Base-by-base conservation (phyloP, 2,329 filamentous ascomycete genomes). In the Davidsoniella virescens region DNA sequence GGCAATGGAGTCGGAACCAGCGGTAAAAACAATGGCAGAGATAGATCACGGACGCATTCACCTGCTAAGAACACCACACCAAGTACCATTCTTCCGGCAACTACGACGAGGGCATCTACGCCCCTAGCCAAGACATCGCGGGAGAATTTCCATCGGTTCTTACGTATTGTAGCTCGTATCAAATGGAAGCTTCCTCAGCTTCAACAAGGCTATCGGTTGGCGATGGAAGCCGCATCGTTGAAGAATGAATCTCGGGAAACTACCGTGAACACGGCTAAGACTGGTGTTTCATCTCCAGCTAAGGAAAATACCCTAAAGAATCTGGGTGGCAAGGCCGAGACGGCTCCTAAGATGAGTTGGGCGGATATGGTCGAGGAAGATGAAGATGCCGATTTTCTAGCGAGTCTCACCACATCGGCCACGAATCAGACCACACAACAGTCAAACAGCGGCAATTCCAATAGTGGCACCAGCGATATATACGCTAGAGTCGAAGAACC, bases 151-250 rank as follows among this genome's bases (percentile, higher is more conserved):
- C 42, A 54, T 17, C 43, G 55, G 16, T 56, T 56, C 20, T 48
- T 55, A 26, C 50, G 52, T 7, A 56, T 56, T 10, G 48, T 54
- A 7, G 51, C 71, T 2, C 71, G 78, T 2, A 64, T 82, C 41
- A 70, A 73, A 55, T 82, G 78, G 78, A 82, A 81, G 59, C 69
- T 75, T 2, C 68, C 75, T 10, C 77, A 77, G 55, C 66, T 82
- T 29, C 70, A 71, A n/a, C 61, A 65, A 47, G 75, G 70, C 2
- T 81, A 80, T 58, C 62, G 61, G n/a, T 64, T 68, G 1, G 76
- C 77, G 0, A 64, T 65, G 20, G 57, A 62, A 0, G 57, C 20
- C 20, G 20, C 20, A 23, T 23, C 29, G 29, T 33, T 12, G 29
- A 33, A 12, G 8, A 23, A 23, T 23, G 20, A 23, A 33, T 33